These are phyloP conservation scores for Fusarium sp. DNA, from an alignment of 2,329 filamentous ascomycete genomes.

Conservation along the genomic window DNA sequence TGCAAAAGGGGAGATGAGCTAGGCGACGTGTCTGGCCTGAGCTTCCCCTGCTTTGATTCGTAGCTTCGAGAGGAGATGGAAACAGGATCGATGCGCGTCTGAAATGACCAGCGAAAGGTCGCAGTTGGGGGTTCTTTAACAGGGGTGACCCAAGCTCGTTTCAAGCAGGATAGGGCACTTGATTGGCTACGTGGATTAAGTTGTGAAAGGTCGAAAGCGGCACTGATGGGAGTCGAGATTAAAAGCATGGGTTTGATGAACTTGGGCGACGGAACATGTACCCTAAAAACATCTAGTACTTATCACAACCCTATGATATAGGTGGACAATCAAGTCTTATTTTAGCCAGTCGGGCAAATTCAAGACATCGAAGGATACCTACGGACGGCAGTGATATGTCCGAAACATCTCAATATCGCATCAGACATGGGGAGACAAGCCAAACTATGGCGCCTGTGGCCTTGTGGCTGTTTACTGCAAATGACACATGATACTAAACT, in stretches of 20 bases:
- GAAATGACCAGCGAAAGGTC: constrained; percentile 6
- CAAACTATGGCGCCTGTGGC: constrained; percentile 19
- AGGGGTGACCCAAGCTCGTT: constrained; percentile 35
- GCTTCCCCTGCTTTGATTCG: constrained; percentile 22
- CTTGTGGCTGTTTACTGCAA: neutral
- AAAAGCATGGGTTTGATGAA: constrained; percentile 24
- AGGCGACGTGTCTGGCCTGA: constrained; percentile 22
- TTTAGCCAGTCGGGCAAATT: neutral
- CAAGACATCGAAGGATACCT: neutral
- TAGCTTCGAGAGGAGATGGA: constrained; percentile 32
- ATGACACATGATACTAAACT: neutral
- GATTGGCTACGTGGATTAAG: constrained; percentile 28
- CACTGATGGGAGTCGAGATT: constrained; percentile 27
- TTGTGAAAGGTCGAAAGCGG: constrained; percentile 28
- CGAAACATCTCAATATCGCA: constrained; percentile 31
- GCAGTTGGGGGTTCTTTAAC: constrained; percentile 17
- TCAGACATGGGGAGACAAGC: constrained; percentile 3
- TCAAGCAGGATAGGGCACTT: constrained; percentile 31
- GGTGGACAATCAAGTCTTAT: constrained; percentile 4
- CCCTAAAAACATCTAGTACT: constrained; percentile 11
- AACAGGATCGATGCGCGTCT: constrained; percentile 40
- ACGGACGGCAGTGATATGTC: constrained; percentile 20
- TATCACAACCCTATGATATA: neutral
- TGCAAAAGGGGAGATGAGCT: constrained; percentile 39
- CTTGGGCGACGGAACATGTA: constrained; percentile 10